phyloP scores from a whole-genome alignment of 2,329 filamentous ascomycete species.

The Fusarium clavum region DNA sequence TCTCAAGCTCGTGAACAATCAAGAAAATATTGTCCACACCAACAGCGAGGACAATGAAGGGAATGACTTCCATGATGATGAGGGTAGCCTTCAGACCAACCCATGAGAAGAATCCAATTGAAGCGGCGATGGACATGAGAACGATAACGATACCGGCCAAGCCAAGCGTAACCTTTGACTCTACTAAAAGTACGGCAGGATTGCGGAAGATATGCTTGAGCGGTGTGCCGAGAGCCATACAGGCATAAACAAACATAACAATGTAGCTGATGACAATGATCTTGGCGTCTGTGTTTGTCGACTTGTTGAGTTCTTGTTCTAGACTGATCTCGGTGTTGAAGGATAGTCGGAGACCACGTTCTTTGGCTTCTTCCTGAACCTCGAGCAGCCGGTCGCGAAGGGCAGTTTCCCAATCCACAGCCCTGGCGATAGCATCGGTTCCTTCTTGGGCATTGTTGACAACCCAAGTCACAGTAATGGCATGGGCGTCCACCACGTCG shows the following conservation, averaged over 20 bases:
- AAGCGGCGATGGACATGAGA: conserved; percentile 95
- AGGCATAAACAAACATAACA: conserved; percentile 98
- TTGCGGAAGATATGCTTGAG: conserved; percentile 82
- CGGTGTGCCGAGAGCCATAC: conserved; percentile 89
- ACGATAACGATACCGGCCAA: conserved; percentile 95
- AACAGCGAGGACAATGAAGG: conserved; percentile 94
- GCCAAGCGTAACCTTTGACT: conserved; percentile 97
- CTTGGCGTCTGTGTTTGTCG: conserved; percentile 96
- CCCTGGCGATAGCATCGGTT: conserved; percentile 74
- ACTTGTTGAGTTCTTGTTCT: conserved; percentile 96
- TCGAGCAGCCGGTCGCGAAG: conserved; percentile 79
- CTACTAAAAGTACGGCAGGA: conserved; percentile 85
- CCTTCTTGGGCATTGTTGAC: conserved; percentile 86
- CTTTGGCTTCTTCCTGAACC: conserved; percentile 82
- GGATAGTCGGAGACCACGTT: conserved; percentile 85
- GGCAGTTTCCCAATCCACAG: conserved; percentile 89
- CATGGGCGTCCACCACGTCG: conserved; percentile 77
- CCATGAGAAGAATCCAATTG: conserved; percentile 94
- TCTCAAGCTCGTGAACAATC: conserved; percentile 97
- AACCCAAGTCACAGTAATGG: conserved; percentile 94
- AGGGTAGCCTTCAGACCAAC: conserved; percentile 92
- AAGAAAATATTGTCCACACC: conserved; percentile 99
- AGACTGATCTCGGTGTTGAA: conserved; percentile 97
- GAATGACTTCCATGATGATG: conserved; percentile 98
- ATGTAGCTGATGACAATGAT: conserved; percentile 97